A percentile compares a stretch with the other conserved stretches of the same genome.
Conservation (phyloP, 1,139 yeast genomes). For the Blastobotrys serpentis region DNA sequence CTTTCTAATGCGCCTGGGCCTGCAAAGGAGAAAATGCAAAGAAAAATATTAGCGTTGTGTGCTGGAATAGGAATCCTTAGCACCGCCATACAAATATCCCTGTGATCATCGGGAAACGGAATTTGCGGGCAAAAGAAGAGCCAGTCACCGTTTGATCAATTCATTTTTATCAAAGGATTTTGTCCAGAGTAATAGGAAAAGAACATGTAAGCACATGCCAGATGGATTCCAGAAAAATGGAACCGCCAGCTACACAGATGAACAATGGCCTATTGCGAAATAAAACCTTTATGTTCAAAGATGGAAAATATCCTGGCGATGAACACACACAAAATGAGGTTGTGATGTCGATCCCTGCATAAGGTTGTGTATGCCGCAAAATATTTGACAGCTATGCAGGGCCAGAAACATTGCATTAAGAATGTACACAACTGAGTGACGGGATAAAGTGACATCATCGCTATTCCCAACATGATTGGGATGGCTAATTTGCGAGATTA, state of each 20-base stretch:
- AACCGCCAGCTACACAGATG: not conserved
- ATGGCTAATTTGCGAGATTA: no score
- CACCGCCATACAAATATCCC: not conserved
- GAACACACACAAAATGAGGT: not conserved
- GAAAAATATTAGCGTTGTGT: not conserved
- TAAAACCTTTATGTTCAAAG: not conserved
- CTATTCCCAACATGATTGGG: no score
- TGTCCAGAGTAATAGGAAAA: no score
- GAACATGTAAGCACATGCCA: not conserved
- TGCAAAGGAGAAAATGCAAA: not conserved
- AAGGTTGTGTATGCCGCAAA: not conserved
- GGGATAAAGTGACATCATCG: no score
- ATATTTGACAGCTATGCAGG: conserved; percentile 3
- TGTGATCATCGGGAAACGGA: not conserved
- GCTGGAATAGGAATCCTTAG: not conserved
- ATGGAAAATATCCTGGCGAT: not conserved
- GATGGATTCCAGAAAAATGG: no score
- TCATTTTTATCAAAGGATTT: no score
- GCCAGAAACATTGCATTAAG: not conserved
- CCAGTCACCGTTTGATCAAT: no score
- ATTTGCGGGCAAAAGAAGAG: not conserved
- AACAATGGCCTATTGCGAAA: not conserved
- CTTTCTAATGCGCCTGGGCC: not conserved
- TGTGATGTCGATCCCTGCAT: not conserved
- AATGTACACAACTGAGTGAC: not conserved